A percentile compares a stretch with the other conserved stretches of the same genome.
Conservation (phyloP, 495 filamentous ascomycete species). For the Penicillium mononematosum region DNA sequence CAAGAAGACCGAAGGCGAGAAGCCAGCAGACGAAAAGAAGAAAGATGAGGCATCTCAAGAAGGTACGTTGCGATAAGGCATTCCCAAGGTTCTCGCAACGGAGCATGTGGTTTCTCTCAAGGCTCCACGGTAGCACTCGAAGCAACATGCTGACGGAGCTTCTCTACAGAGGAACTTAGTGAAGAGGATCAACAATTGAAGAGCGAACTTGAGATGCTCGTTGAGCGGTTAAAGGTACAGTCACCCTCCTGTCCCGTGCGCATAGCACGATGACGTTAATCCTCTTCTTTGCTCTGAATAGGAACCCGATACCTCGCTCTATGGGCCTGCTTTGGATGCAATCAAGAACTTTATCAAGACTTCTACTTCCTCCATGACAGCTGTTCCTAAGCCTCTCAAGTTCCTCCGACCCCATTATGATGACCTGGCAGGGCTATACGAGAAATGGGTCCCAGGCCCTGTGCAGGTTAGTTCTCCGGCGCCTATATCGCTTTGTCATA, state of each 20-base stretch:
- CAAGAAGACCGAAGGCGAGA: slow-evolving; percentile 66
- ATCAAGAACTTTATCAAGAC: slow-evolving; percentile 99
- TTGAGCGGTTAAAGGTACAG: slow-evolving; percentile 86
- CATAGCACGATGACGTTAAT: slow-evolving; percentile 26
- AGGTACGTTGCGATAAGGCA: slow-evolving; percentile 41
- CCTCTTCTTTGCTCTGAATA: slow-evolving; percentile 38
- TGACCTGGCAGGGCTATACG: slow-evolving; percentile 79
- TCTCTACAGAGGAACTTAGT: slow-evolving; percentile 76
- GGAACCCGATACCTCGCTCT: slow-evolving; percentile 84
- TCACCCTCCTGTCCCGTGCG: slow-evolving; percentile 3
- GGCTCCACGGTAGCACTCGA: background rate
- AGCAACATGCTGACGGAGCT: slow-evolving; percentile 12
- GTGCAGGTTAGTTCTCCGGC: slow-evolving; percentile 60
- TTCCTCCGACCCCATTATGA: slow-evolving; percentile 96
- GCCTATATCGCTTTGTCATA: background rate
- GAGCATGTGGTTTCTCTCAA: slow-evolving; percentile 14
- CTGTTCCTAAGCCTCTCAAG: slow-evolving; percentile 96
- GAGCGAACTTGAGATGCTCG: slow-evolving; percentile 96
- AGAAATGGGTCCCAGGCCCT: slow-evolving; percentile 78
- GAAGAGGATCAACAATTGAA: slow-evolving; percentile 98
- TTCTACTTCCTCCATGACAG: slow-evolving; percentile 98
- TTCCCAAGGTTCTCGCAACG: slow-evolving; percentile 5
- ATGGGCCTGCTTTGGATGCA: slow-evolving; percentile 85
- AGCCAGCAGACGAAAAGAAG: slow-evolving; percentile 71
- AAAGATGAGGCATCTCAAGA: slow-evolving; percentile 63